Conservation (phyloP, 1,139 yeast species). For the Suhomyces chickasaworum region DNA sequence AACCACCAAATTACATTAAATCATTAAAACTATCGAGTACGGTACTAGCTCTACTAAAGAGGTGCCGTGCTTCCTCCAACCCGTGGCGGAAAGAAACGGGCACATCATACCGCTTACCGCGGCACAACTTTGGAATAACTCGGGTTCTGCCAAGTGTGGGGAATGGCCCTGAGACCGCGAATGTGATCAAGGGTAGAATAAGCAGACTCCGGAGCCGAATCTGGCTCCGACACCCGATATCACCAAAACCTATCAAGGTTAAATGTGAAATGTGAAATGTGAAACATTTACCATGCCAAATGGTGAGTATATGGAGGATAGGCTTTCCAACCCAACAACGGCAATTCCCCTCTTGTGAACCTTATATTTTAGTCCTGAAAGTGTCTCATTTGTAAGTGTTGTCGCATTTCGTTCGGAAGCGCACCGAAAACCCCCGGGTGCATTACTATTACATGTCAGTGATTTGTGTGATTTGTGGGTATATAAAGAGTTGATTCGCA, state of each 20-base stretch:
- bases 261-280: too few relatives aligned
- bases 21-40: too few relatives aligned
- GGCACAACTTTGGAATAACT: background rate
- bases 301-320: too few relatives aligned
- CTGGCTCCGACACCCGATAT: background rate
- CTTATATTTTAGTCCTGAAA: background rate
- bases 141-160: constrained; percentile 4
- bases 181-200: background rate
- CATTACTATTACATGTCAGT: background rate
- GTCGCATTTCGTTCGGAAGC: background rate
- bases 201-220: background rate
- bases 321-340: background rate
- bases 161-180: background rate
- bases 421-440: constrained; percentile 9
- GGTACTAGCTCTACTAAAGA: background rate
- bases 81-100: constrained; percentile 1
- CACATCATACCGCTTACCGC: background rate
- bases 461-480: constrained; percentile 4
- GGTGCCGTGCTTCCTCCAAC: constrained; percentile 4
- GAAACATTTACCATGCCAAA: too few relatives aligned
- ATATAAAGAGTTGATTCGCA: constrained; percentile 1
- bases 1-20: background rate
- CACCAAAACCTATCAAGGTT: too few relatives aligned
- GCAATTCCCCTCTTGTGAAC: background rate
- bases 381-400: background rate